Percentiles rank a stretch among this genome's conserved stretches.
Conservation (phyloP, 805 yeast genomes). For the Zygotorulaspora sp. region DNA sequence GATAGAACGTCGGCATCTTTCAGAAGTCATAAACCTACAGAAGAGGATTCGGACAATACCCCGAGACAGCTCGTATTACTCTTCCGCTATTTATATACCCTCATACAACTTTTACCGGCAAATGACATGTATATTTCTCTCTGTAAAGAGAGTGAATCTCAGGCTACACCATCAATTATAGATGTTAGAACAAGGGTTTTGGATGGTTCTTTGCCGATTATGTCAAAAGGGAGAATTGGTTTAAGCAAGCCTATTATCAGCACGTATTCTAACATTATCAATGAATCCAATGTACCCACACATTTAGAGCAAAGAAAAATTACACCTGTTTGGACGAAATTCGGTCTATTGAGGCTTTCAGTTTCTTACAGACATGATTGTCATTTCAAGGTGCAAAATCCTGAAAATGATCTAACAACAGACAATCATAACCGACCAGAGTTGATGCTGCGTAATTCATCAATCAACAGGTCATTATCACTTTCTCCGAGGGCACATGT, state of each 20-base stretch:
- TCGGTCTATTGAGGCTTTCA: slow-evolving; percentile 68
- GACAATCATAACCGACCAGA: slow-evolving; percentile 9
- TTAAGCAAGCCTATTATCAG: slow-evolving; percentile 61
- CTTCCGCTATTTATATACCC: slow-evolving; percentile 68
- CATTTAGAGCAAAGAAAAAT: slow-evolving; percentile 61
- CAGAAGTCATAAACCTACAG: slow-evolving; percentile 31
- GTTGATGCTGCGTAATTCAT: slow-evolving; percentile 9
- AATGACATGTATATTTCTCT: slow-evolving; percentile 51
- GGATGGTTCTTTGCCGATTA: slow-evolving; percentile 75
- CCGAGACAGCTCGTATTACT: slow-evolving; percentile 71
- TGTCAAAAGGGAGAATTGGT: slow-evolving; percentile 81
- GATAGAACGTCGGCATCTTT: slow-evolving; percentile 40
- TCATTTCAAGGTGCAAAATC: slow-evolving; percentile 48
- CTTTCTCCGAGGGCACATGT: slow-evolving; percentile 25
- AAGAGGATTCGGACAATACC: slow-evolving; percentile 57
- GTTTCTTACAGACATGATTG: slow-evolving; percentile 75
- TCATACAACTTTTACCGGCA: slow-evolving; percentile 65
- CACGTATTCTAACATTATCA: slow-evolving; percentile 32
- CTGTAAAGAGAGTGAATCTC: slow-evolving; percentile 35
- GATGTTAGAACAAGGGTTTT: slow-evolving; percentile 55
- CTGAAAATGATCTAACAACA: slow-evolving; percentile 7
- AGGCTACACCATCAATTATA: slow-evolving; percentile 34
- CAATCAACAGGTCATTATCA: slow-evolving; percentile 21
- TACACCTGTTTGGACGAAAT: slow-evolving; percentile 66
- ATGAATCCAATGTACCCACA: slow-evolving; percentile 38